Evolutionary conservation across 192 early-diverging fungal species (phyloP), one percentile per base, ranked within the genome.

Genomic region (Coemansia sp.): DNA sequence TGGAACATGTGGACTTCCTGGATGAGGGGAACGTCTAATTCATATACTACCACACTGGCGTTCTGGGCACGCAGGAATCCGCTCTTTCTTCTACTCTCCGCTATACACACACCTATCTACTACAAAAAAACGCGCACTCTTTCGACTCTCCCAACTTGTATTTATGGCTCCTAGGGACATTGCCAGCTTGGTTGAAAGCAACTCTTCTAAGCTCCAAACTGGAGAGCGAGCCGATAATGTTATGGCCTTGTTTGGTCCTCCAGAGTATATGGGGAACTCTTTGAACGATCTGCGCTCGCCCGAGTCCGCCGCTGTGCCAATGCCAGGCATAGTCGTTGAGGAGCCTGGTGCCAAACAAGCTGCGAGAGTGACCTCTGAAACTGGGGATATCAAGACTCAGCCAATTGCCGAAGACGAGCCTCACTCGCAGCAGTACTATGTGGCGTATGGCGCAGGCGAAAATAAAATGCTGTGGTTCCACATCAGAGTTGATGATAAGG

Each of bases 401-500:
- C 51, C 56, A 22, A 38, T 58, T 22, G 20, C 35, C 32, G 17
- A 38, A 6, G 19, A 65, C 25, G 45, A 43, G 24, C 57, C 57
- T 22, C 65, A 37, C 32, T 39, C 58, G 49, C 61, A 64, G 6
- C 56, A 68, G 7, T 79, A 73, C 67, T 79, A 74, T 24, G 22
- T 79, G 14, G 77, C 54, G 1, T 79, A 74, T 27, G 60, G 51
- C 14, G 61, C 56, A 5, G 64, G 36, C 12, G 56, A 40, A 0
- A 47, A 64, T 29, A 67, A 64, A 60, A 56, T 64, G 3, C 46
- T 79, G 59, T 79, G 77, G 77, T 71, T 79, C 71, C 58, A 79
- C 12, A 63, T 79, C 17, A 25, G 74, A 45, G 61, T 73, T 8
- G 58, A 31, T 17, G 8, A 45, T 1, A 32, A 70, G 4, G 68